phyloP scores from a whole-genome alignment of 371 early-diverging fungal species.

The Smittium mucronatum region DNA sequence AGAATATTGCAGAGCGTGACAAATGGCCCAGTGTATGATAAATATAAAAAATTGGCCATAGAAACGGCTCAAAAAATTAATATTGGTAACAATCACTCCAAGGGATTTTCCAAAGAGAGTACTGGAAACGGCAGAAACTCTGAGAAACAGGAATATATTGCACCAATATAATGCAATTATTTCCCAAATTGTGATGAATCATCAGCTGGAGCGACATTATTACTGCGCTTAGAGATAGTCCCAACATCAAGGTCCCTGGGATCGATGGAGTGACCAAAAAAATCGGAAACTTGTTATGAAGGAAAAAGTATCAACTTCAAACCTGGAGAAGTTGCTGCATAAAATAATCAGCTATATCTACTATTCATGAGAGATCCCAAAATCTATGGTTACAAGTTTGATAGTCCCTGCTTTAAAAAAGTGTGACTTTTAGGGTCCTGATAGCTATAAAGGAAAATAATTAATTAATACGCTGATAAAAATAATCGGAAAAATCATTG shows the following conservation, averaged over 20 bases:
- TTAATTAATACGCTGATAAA: slow-evolving; percentile 4
- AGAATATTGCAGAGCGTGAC: too few relatives aligned
- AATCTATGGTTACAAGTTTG: neutral
- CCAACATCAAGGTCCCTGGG: neutral
- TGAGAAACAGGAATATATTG: neutral
- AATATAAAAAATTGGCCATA: too few relatives aligned
- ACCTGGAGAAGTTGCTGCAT: neutral
- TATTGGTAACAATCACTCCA: neutral
- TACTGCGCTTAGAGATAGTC: neutral
- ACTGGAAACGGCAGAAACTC: neutral
- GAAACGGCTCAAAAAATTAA: too few relatives aligned
- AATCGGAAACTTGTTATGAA: neutral
- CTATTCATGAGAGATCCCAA: neutral
- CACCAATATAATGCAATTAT: neutral
- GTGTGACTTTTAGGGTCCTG: neutral
- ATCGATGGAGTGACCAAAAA: neutral
- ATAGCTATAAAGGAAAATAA: neutral
- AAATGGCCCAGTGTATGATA: too few relatives aligned
- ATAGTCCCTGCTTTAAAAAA: neutral
- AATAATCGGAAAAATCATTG: neutral
- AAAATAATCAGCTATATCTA: neutral
- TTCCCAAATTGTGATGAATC: neutral
- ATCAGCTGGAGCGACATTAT: neutral
- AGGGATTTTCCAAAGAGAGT: neutral
- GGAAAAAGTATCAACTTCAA: too few relatives aligned